phyloP scores from a whole-genome alignment of 2,329 filamentous ascomycete genomes.

The Aspergillus tanneri region DNA sequence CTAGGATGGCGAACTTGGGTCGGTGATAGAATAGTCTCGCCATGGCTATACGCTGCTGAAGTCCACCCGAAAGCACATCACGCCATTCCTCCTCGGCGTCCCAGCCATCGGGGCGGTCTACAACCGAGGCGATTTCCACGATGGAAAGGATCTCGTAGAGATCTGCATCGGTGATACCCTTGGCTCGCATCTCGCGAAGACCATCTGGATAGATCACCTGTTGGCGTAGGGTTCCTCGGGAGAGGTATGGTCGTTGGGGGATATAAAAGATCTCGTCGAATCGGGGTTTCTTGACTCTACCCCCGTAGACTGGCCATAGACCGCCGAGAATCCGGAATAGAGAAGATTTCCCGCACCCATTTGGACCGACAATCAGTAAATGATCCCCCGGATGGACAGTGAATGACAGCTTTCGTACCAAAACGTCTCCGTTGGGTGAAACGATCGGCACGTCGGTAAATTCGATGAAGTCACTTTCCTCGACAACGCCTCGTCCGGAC shows the following conservation, averaged over 20 bases:
- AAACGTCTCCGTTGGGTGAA: slow-evolving; percentile 90
- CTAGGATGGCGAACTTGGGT: slow-evolving; percentile 89
- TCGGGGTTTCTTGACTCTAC: slow-evolving; percentile 84
- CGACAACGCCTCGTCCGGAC: slow-evolving; percentile 73
- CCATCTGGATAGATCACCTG: slow-evolving; percentile 97
- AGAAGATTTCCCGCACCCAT: slow-evolving; percentile 94
- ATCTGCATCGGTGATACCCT: slow-evolving; percentile 77
- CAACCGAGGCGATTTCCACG: slow-evolving; percentile 79
- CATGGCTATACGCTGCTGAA: slow-evolving; percentile 97
- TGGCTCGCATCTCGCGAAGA: slow-evolving; percentile 79
- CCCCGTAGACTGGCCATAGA: slow-evolving; percentile 96
- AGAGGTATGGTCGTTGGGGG: slow-evolving; percentile 90
- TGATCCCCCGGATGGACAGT: slow-evolving; percentile 83
- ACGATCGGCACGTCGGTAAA: slow-evolving; percentile 92
- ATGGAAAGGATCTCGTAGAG: slow-evolving; percentile 72
- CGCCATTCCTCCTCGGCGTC: slow-evolving; percentile 96
- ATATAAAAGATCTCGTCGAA: slow-evolving; percentile 98
- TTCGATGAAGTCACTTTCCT: slow-evolving; percentile 79
- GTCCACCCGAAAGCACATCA: slow-evolving; percentile 84
- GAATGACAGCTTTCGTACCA: slow-evolving; percentile 84
- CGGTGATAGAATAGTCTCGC: slow-evolving; percentile 91
- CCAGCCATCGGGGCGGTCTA: slow-evolving; percentile 78
- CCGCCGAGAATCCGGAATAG: slow-evolving; percentile 95
- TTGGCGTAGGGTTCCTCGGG: slow-evolving; percentile 85
- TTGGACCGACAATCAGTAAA: slow-evolving; percentile 90